Conservation (phyloP, 2,329 filamentous ascomycete species). For the Epichloe aotearoae region DNA sequence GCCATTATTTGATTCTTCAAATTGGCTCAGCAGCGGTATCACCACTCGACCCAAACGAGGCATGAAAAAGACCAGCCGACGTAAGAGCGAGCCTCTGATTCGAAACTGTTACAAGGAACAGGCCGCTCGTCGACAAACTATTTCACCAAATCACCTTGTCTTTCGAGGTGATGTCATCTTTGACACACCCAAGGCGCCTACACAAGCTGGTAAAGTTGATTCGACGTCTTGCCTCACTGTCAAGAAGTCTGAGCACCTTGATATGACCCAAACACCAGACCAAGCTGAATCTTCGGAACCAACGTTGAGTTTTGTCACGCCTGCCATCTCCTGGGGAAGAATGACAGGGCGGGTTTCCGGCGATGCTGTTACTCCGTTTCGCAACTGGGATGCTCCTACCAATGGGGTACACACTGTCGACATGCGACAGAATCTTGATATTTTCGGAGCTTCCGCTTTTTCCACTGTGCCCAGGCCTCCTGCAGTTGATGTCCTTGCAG, state of each 20-base stretch:
- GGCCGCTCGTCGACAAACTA: slow-evolving; percentile 14
- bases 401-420: slow-evolving; percentile 20
- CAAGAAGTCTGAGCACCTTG: background rate
- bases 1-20: slow-evolving; percentile 14
- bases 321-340: slow-evolving; percentile 9
- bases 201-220: background rate
- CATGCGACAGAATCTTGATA: slow-evolving; percentile 21
- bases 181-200: background rate
- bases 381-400: slow-evolving; percentile 1
- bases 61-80: slow-evolving; percentile 13
- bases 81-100: slow-evolving; percentile 23
- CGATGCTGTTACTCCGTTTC: slow-evolving; percentile 3
- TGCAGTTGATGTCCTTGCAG: slow-evolving; percentile 14
- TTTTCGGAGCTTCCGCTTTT: slow-evolving; percentile 16
- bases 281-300: background rate
- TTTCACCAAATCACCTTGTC: slow-evolving; percentile 17
- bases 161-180: background rate
- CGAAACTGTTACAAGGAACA: slow-evolving; percentile 12
- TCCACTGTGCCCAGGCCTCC: slow-evolving; percentile 4
- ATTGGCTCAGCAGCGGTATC: slow-evolving; percentile 15
- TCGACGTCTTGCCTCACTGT: background rate
- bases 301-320: slow-evolving; percentile 1
- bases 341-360: slow-evolving; percentile 6
- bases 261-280: background rate
- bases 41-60: slow-evolving; percentile 12